These are phyloP conservation scores for Nephelium lappaceum DNA, from an alignment of 345 rosid species.

Conservation along the genomic window DNA sequence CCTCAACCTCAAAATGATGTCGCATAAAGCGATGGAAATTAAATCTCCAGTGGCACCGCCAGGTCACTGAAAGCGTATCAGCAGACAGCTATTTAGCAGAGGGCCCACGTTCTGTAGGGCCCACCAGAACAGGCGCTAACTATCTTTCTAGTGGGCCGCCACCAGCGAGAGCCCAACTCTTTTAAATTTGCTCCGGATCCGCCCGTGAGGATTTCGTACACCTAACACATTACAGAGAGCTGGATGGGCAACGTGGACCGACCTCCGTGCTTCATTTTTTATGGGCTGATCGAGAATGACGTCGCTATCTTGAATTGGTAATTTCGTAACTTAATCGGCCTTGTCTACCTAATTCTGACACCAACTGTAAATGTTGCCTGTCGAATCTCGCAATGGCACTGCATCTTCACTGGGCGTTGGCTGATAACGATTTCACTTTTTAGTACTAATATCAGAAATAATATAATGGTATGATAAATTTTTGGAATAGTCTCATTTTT, in stretches of 20 bases:
- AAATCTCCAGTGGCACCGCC: neutral
- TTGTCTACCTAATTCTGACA: neutral
- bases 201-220: too few relatives aligned
- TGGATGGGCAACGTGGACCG: conserved; percentile 9
- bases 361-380: neutral
- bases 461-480: too few relatives aligned
- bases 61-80: neutral
- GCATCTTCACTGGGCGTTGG: too few relatives aligned
- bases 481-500: too few relatives aligned
- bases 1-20: conserved; percentile 14
- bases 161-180: neutral
- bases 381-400: too few relatives aligned
- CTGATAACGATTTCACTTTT: too few relatives aligned
- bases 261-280: neutral
- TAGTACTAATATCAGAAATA: too few relatives aligned
- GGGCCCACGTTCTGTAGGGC: neutral
- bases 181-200: neutral
- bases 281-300: neutral
- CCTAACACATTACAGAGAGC: neutral
- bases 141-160: neutral
- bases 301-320: neutral
- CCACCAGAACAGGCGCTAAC: neutral
- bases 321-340: neutral
- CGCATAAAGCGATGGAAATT: neutral
- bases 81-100: neutral